phyloP scores from a whole-genome alignment of 441 rosid genomes.

The Rhodomyrtus psidioides region DNA sequence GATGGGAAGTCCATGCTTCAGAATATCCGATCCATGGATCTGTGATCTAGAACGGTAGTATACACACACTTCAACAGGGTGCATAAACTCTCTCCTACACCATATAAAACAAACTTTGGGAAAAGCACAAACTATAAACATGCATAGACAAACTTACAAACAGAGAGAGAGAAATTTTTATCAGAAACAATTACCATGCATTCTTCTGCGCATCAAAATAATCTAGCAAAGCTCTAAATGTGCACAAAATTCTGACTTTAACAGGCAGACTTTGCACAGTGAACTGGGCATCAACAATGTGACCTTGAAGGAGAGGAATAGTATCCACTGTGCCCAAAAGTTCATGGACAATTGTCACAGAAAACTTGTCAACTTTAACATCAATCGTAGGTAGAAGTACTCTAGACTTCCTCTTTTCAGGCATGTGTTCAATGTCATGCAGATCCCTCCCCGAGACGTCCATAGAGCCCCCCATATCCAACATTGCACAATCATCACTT shows the following conservation, averaged over 20 bases:
- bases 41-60: constrained; percentile 57
- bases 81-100: constrained; percentile 71
- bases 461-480: constrained; percentile 9
- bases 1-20: constrained; percentile 48
- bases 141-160: not conserved
- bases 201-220: constrained; percentile 73
- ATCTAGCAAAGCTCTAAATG: constrained; percentile 33
- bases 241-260: constrained; percentile 66
- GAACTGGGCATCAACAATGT: constrained; percentile 38
- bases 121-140: not conserved
- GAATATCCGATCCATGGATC: constrained; percentile 21
- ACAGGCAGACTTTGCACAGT: constrained; percentile 49
- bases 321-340: constrained; percentile 60
- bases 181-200: constrained; percentile 53
- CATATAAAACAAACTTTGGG: constrained; percentile 6
- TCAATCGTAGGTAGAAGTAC: constrained; percentile 45
- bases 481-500: constrained; percentile 18
- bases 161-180: not conserved
- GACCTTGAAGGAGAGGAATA: constrained; percentile 66
- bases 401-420: constrained; percentile 31
- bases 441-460: constrained; percentile 20
- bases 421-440: constrained; percentile 16
- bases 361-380: constrained; percentile 38
- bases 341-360: constrained; percentile 78
- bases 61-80: constrained; percentile 58